A percentile compares a stretch with the other conserved stretches of the same genome.
phyloP scores from a whole-genome alignment of 2,329 filamentous ascomycete species.

The Alternaria metachromatica region DNA sequence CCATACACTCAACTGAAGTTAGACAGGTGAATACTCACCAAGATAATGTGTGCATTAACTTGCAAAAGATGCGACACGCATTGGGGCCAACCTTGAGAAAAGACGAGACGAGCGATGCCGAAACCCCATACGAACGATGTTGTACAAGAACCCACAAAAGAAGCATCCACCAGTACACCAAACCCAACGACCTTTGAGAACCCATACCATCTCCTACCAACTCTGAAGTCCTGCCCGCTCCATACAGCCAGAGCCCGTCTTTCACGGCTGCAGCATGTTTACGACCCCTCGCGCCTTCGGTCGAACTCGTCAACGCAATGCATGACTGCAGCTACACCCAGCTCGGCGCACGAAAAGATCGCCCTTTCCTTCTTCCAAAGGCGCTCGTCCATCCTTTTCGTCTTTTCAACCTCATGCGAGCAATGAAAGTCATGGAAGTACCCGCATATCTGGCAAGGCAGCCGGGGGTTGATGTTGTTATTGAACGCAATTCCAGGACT shows the following conservation, averaged over 20 bases:
- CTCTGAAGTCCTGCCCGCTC: not conserved
- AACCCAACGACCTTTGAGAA: not conserved
- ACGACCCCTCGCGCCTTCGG: not conserved
- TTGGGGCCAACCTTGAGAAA: not conserved
- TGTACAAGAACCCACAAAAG: not conserved
- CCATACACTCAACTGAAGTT: not conserved
- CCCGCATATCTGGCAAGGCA: not conserved
- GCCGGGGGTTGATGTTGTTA: rapidly evolving
- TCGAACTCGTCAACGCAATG: not conserved
- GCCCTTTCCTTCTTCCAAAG: not conserved
- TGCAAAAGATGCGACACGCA: not conserved
- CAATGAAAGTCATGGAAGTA: rapidly evolving
- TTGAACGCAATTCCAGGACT: not conserved
- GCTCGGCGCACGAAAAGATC: not conserved
- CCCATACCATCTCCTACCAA: not conserved
- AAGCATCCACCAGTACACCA: not conserved
- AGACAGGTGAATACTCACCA: not conserved
- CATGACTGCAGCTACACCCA: not conserved
- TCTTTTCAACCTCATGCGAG: not conserved
- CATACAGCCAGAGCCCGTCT: not conserved
- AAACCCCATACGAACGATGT: not conserved
- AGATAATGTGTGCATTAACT: not conserved
- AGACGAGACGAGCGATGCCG: not conserved
- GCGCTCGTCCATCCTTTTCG: not conserved
- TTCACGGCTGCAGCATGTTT: not conserved